Base-by-base conservation (phyloP, 805 yeast species). In the Nakazawaea wickerhamii region DNA sequence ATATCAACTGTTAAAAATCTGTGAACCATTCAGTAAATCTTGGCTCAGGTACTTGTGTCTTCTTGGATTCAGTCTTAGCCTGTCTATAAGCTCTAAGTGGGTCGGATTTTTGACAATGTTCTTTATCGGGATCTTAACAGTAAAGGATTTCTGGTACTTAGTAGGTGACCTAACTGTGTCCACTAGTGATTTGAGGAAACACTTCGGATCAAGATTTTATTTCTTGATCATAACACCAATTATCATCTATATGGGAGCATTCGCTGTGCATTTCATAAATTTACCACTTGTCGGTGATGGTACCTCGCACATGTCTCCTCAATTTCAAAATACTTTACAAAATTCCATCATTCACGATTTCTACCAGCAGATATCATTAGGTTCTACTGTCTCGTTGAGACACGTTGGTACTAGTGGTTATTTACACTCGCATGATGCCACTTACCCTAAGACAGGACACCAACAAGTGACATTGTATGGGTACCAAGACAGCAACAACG, bases 391-490 rank as follows among this genome's bases (percentile, higher is more conserved):
- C 19, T 75, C 85, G 15, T 49, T 91, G 25, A 81, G 91, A 49
- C 96, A 91, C 59, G 55, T 63, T 21, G 71, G 75, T 42, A 77
- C 86, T 1, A 95, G 93, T 17, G 81, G 81, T 1, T 91, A 87
- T 58, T 64, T 91, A 48, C 95, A 88, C 59, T 84, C 96, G 1
- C 91, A 87, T 59, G 65, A 73, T 33, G 70, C 65, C 51, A 59
- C 66, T 4, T 88, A 85, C 59, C 75, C 76, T 39, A 60, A 74
- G 2, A 72, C 88, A 1, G 61, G 71, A 18, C 81, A 82, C 55
- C 95, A 88, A 60, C 91, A 86, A 60, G 87, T 91, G 18, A 77
- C 96, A 0, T 67, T 86, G 38, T 78, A 81, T 48, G 77, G 77
- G 15, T 76, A 69, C 54, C 73, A 71, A 49, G 84, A 79, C 51